Base-by-base conservation (phyloP, 305 asterid species). In the Fraxinus ornus region DNA sequence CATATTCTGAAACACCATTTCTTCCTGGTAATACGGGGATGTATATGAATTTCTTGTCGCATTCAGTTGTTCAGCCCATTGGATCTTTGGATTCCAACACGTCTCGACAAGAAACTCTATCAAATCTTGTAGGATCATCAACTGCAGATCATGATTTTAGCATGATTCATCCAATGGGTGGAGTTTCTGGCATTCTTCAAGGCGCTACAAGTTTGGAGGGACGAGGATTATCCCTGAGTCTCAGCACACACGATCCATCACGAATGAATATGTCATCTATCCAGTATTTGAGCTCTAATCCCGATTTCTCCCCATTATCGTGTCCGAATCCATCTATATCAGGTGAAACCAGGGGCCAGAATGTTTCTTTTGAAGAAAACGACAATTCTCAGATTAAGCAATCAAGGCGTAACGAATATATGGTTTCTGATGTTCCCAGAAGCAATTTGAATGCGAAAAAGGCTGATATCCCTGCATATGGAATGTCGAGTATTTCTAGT, bases 181-280 rank as follows among this genome's bases (percentile, higher is more conserved):
- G 82, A 62, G 85, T 83, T 82, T 84, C 86, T 55, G 82, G 84
- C 47, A 80, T 87, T 80, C 85, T 88, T 88, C 91, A 83, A 75
- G 86, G 88, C 2, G 80, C 79, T 68, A 88, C 87, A 19, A 82
- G 79, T 57, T 55, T 85, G 88, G 93, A 88, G 83, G 86, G 88
- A 12, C 96, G 91, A 84, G 98, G 97, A 32, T 78, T 95, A 83
- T 95, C 98, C 30, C 97, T 95, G 62, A 92, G 93, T 82, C 97
- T 95, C 68, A 87, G 94, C 75, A 85, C 98, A 12, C 87, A 90
- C 7, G 89, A 80, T 3, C 90, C 95, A 3, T 85, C 95, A 2
- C 90, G 83, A 24, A 62, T 92, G 90, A 91, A 89, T 57, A 81
- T 88, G 74, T 62, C 90, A 19, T 78, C 89, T 17, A 82, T 88